Percentiles rank a stretch among this genome's conserved stretches.
Conservation (phyloP, 106 monocot species). For the Chionographis japonica region DNA sequence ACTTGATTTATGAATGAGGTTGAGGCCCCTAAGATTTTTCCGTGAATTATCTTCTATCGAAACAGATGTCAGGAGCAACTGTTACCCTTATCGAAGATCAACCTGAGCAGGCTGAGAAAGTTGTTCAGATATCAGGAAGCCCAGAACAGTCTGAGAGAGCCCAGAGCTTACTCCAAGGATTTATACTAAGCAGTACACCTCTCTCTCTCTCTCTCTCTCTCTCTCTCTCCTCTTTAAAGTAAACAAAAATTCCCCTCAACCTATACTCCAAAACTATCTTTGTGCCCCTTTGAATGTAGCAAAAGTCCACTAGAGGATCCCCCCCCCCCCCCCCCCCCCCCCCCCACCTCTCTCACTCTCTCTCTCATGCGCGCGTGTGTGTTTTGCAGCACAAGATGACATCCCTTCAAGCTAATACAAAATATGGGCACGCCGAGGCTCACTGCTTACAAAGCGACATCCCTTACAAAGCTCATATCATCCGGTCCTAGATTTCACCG, state of each 20-base stretch:
- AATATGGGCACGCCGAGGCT: neutral
- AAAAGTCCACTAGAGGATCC: too few species aligned
- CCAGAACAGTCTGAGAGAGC: conserved; percentile 93
- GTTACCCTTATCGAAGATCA: conserved; percentile 65
- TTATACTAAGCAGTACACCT: conserved; percentile 88
- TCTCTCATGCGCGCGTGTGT: neutral
- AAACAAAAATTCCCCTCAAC: too few species aligned
- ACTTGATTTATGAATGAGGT: neutral
- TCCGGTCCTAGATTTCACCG: too few species aligned
- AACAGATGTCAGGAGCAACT: conserved; percentile 90
- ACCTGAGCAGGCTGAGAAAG: conserved; percentile 51
- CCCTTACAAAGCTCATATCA: too few species aligned
- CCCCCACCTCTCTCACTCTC: neutral
- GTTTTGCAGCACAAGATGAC: conserved; percentile 8
- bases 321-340: too few species aligned
- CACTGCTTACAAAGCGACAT: neutral
- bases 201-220: conserved; percentile 18
- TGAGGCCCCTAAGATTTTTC: neutral
- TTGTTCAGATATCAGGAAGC: conserved; percentile 87
- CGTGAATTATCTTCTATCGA: conserved; percentile 2
- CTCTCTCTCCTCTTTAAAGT: neutral
- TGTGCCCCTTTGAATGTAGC: too few species aligned
- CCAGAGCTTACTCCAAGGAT: conserved; percentile 90
- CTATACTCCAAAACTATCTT: too few species aligned
- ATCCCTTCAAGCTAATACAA: conserved; percentile 6